Conservation (phyloP, 805 yeast species). For the Pichia californica region DNA sequence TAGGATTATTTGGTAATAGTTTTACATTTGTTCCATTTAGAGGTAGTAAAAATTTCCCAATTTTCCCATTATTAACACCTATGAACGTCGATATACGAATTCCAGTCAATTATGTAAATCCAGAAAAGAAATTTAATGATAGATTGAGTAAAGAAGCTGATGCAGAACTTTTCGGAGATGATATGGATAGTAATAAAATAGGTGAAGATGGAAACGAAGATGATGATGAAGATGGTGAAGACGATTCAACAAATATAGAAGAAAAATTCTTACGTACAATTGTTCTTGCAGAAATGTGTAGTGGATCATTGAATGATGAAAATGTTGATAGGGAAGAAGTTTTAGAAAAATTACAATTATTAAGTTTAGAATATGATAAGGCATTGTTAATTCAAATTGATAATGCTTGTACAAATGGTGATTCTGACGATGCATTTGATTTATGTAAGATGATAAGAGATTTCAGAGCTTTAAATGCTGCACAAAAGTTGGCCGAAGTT, state of each 20-base stretch:
- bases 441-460: slow-evolving; percentile 63
- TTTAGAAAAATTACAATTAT: slow-evolving; percentile 43
- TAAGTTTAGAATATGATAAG: slow-evolving; percentile 62
- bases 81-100: slow-evolving; percentile 66
- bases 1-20: slow-evolving; percentile 66
- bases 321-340: slow-evolving; percentile 30
- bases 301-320: slow-evolving; percentile 42
- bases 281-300: slow-evolving; percentile 54
- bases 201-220: too few relatives aligned
- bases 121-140: slow-evolving; percentile 15
- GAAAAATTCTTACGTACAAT: slow-evolving; percentile 58
- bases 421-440: slow-evolving; percentile 59
- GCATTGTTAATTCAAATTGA: slow-evolving; percentile 73
- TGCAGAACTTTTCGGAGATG: slow-evolving; percentile 24
- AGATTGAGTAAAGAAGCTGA: slow-evolving; percentile 13
- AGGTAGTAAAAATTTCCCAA: slow-evolving; percentile 60
- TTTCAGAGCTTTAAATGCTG: slow-evolving; percentile 73
- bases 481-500: slow-evolving; percentile 77
- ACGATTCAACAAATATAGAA: slow-evolving; percentile 39
- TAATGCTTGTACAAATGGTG: slow-evolving; percentile 60
- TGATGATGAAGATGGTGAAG: slow-evolving; percentile 24
- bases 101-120: slow-evolving; percentile 42
- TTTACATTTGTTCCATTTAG: slow-evolving; percentile 71
- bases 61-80: slow-evolving; percentile 79
- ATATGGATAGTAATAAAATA: slow-evolving; percentile 49